These are phyloP conservation scores for Iberis pinnata DNA, from an alignment of 345 rosid species.

Conservation along the genomic window DNA sequence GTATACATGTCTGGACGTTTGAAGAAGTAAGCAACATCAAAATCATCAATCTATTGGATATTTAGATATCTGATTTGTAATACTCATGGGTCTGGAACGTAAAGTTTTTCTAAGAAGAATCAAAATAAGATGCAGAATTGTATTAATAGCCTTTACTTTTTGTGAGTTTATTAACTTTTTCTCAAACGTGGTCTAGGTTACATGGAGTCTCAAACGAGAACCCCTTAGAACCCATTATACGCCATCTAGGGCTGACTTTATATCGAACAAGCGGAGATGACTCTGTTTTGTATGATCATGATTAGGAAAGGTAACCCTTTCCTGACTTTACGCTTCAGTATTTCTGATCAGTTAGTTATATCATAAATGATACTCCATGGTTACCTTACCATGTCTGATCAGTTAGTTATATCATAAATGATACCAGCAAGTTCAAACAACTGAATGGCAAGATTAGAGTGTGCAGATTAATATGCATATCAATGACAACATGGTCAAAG, in stretches of 20 bases:
- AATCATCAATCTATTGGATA: too few species aligned
- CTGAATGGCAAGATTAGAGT: too few species aligned
- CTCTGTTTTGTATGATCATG: slow-evolving; percentile 88
- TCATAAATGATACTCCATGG: too few species aligned
- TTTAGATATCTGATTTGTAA: slow-evolving; percentile 3
- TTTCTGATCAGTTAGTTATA: background rate
- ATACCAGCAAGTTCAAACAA: too few species aligned
- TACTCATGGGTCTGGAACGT: background rate
- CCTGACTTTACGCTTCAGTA: background rate
- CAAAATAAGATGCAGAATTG: too few species aligned
- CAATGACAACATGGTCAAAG: too few species aligned
- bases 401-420: background rate
- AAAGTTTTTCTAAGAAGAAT: background rate
- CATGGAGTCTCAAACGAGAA: slow-evolving; percentile 91
- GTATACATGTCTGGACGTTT: too few species aligned
- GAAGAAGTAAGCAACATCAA: too few species aligned
- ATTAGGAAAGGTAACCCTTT: slow-evolving; percentile 69
- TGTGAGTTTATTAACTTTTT: slow-evolving; percentile 3
- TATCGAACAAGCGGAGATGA: slow-evolving; percentile 88
- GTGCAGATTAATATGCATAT: too few species aligned
- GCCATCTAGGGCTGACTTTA: slow-evolving; percentile 59
- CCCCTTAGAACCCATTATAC: slow-evolving; percentile 81
- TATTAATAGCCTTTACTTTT: background rate
- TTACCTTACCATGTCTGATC: too few species aligned
- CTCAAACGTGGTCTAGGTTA: slow-evolving; percentile 42